Evolutionary conservation across 768 basidiomycete species (phyloP).

Genomic region (Collybia sordida): DNA sequence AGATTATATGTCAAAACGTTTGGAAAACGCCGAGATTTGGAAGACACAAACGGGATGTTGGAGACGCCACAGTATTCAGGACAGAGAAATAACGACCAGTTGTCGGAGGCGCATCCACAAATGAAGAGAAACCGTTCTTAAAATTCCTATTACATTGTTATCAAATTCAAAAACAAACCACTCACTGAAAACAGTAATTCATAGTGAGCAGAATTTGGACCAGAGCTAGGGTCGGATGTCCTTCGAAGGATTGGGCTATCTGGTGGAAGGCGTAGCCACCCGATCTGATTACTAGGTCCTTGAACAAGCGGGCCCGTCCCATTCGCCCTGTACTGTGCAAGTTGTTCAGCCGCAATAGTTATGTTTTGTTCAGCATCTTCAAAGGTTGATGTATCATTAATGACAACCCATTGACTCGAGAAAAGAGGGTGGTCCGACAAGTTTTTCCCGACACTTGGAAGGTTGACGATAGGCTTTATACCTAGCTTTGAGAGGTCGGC

Average conservation of each 20-base stretch:
- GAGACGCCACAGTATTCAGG: conserved; percentile 13
- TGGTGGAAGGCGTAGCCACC: conserved; percentile 17
- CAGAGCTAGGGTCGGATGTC: conserved; percentile 19
- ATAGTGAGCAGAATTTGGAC: conserved; percentile 18
- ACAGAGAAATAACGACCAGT: conserved; percentile 3
- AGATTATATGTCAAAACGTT: conserved; percentile 7
- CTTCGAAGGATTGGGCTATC: conserved; percentile 2
- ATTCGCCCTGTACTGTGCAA: conserved; percentile 20
- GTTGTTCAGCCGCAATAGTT: conserved; percentile 9
- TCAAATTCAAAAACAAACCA: neutral
- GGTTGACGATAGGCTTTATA: neutral
- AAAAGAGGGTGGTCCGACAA: conserved; percentile 15
- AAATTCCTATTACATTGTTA: too few relatives aligned
- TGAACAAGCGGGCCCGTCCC: conserved; percentile 11
- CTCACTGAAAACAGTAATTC: conserved; percentile 15
- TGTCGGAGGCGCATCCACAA: conserved; percentile 1
- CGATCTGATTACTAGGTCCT: conserved; percentile 11
- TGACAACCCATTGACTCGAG: conserved; percentile 11
- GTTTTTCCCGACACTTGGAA: conserved; percentile 14
- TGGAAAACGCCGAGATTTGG: conserved; percentile 9
- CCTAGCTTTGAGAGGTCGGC: neutral
- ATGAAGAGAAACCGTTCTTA: conserved; percentile 2
- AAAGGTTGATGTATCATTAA: conserved; percentile 6
- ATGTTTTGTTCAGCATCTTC: conserved; percentile 18
- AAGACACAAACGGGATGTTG: conserved; percentile 4